phyloP scores from a whole-genome alignment of 2,329 filamentous ascomycete species.

The Diaporthe sp. region DNA sequence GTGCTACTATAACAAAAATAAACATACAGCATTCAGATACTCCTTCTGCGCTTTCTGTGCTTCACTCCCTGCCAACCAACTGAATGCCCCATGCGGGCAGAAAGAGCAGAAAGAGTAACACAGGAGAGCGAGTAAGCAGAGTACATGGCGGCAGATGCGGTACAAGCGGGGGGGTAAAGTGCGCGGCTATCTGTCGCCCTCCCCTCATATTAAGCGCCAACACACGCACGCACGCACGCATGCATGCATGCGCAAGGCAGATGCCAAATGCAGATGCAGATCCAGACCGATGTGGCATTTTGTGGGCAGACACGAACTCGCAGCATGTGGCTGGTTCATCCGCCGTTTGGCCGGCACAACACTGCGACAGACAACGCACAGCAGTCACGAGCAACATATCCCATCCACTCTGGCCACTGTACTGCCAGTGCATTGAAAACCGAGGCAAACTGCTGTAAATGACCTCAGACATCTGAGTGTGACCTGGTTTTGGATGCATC shows the following conservation, averaged over 20 bases:
- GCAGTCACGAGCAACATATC: background rate
- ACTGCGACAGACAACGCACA: background rate
- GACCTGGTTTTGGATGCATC: background rate
- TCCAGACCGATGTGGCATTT: constrained; percentile 10
- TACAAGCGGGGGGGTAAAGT: background rate
- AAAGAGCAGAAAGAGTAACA: background rate
- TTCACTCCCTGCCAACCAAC: background rate
- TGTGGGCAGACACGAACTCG: background rate
- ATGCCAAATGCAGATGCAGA: constrained; percentile 1
- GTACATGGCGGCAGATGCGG: background rate
- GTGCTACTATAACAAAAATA: background rate
- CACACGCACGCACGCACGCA: background rate
- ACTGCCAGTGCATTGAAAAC: background rate
- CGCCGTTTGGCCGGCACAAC: background rate
- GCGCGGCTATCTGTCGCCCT: constrained; percentile 29
- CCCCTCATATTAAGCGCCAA: constrained; percentile 2
- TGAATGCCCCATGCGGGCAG: background rate
- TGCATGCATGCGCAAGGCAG: background rate
- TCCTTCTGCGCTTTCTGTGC: background rate
- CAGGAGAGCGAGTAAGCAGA: background rate
- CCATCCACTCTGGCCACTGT: background rate
- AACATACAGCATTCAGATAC: background rate
- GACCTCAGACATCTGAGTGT: background rate
- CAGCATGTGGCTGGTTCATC: constrained; percentile 3
- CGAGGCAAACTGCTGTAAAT: too few species aligned